A percentile compares a stretch with the other conserved stretches of the same genome.
Conservation (phyloP, 2,329 filamentous ascomycete genomes). For the Alternaria brassicicola region DNA sequence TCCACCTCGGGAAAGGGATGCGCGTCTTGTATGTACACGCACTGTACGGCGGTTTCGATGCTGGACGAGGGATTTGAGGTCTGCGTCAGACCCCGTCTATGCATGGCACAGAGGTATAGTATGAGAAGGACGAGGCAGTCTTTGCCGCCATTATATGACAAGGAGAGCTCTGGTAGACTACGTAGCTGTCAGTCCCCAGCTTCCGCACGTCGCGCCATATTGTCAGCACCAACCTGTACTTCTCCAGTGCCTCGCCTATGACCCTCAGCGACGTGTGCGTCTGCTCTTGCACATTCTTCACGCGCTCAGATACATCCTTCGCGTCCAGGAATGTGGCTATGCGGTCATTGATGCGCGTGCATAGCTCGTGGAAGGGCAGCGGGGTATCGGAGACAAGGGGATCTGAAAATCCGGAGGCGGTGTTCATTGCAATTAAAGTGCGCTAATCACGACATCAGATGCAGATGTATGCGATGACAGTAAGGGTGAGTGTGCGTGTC, state of each 20-base stretch:
- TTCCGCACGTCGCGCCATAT: slow-evolving; percentile 4
- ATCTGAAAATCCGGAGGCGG: slow-evolving; percentile 34
- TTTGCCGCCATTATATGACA: slow-evolving; percentile 98
- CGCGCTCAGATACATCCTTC: slow-evolving; percentile 60
- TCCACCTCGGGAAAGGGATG: slow-evolving; percentile 88
- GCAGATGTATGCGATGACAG: slow-evolving; percentile 24
- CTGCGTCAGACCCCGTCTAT: slow-evolving; percentile 43
- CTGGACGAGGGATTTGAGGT: slow-evolving; percentile 26
- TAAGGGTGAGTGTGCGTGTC: slow-evolving; percentile 14
- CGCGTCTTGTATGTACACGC: slow-evolving; percentile 85
- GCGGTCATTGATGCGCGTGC: slow-evolving; percentile 61
- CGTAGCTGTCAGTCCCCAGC: slow-evolving; percentile 25
- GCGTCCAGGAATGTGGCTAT: slow-evolving; percentile 70
- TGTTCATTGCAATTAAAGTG: slow-evolving; percentile 47
- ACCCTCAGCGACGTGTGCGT: slow-evolving; percentile 74
- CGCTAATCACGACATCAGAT: slow-evolving; percentile 44
- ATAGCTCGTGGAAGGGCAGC: slow-evolving; percentile 57
- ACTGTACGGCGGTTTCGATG: slow-evolving; percentile 63
- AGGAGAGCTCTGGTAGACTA: slow-evolving; percentile 77
- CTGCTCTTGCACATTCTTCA: slow-evolving; percentile 74
- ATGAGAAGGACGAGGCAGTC: slow-evolving; percentile 93
- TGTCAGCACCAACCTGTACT: slow-evolving; percentile 68
- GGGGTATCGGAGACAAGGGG: slow-evolving; percentile 49
- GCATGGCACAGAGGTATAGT: slow-evolving; percentile 74
- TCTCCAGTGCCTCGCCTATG: slow-evolving; percentile 74